Percentiles rank a stretch among this genome's conserved stretches.
phyloP scores from a whole-genome alignment of 2,329 filamentous ascomycete species.

The Ophiocordyceps camponoti-saundersi region DNA sequence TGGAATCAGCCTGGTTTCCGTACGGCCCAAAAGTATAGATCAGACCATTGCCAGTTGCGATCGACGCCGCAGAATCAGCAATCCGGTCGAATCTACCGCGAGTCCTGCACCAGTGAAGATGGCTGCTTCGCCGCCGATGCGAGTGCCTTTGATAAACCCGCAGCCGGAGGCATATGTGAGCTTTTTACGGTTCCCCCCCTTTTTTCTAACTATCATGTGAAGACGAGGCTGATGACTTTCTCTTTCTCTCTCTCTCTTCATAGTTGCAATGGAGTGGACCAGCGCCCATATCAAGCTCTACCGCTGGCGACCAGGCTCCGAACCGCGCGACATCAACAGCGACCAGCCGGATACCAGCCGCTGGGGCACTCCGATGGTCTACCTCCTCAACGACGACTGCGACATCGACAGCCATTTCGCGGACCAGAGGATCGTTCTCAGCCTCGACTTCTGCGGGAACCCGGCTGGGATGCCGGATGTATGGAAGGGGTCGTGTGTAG shows the following conservation, averaged over 20 bases:
- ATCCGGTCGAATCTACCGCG: slow-evolving; percentile 14
- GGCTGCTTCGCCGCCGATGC: slow-evolving; percentile 24
- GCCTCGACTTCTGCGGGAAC: slow-evolving; percentile 60
- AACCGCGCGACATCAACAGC: slow-evolving; percentile 16
- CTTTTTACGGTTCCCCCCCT: slow-evolving; percentile 21
- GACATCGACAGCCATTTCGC: slow-evolving; percentile 46
- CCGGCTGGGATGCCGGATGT: slow-evolving; percentile 32
- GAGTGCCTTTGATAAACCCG: slow-evolving; percentile 6
- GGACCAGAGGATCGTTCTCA: slow-evolving; percentile 54
- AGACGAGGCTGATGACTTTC: too few relatives aligned
- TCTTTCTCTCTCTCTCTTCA: slow-evolving; percentile 2
- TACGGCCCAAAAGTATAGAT: neutral
- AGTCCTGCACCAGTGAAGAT: slow-evolving; percentile 11
- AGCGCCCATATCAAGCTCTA: slow-evolving; percentile 22
- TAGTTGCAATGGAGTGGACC: slow-evolving; percentile 25
- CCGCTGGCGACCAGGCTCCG: slow-evolving; percentile 15
- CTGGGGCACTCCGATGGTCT: slow-evolving; percentile 49
- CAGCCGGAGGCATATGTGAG: slow-evolving; percentile 22
- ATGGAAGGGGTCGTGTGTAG: slow-evolving; percentile 6
- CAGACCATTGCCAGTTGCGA: neutral
- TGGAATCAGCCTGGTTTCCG: neutral
- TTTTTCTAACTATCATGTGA: slow-evolving; percentile 2
- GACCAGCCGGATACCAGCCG: slow-evolving; percentile 38
- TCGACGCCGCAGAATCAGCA: neutral
- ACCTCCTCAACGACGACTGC: slow-evolving; percentile 41